Evolutionary conservation across 306 rosid species (phyloP).

Genomic region (Pyrus communis): DNA sequence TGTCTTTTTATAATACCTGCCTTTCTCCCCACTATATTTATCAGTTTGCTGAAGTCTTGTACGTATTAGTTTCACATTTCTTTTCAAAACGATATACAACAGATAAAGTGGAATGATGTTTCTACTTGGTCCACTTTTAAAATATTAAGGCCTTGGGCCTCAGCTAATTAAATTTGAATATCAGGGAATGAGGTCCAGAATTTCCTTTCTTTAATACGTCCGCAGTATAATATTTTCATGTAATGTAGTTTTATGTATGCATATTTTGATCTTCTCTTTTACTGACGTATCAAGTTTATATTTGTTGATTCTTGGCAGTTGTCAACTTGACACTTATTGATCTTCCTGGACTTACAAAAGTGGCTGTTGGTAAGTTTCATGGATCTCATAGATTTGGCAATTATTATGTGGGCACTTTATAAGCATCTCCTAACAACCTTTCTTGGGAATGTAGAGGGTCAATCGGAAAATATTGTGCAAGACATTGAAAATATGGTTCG

Average conservation of each 20-base stretch:
- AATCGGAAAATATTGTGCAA: conserved; percentile 82
- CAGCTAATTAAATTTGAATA: not conserved
- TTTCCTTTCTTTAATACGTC: not conserved
- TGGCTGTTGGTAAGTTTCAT: conserved; percentile 75
- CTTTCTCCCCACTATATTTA: not conserved
- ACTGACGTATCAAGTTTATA: not conserved
- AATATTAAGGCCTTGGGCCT: not conserved
- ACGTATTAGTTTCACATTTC: not conserved
- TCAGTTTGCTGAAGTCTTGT: not conserved
- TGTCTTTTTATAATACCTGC: not conserved
- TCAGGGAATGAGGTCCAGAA: not conserved
- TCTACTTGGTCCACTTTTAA: not conserved
- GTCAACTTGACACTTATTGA: conserved; percentile 93
- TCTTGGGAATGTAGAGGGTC: conserved; percentile 67
- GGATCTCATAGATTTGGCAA: conserved; percentile 7
- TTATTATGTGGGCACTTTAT: not conserved
- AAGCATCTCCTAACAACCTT: conserved; percentile 5
- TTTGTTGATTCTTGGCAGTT: conserved; percentile 49
- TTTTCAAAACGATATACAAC: not conserved
- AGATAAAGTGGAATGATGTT: not conserved
- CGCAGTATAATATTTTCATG: not conserved
- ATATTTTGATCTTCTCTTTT: not conserved
- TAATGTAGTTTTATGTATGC: not conserved
- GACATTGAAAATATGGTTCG: conserved; percentile 96
- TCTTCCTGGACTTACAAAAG: conserved; percentile 97